Base-by-base conservation (phyloP, 2,329 filamentous ascomycete species). In the Fusarium buxicola region DNA sequence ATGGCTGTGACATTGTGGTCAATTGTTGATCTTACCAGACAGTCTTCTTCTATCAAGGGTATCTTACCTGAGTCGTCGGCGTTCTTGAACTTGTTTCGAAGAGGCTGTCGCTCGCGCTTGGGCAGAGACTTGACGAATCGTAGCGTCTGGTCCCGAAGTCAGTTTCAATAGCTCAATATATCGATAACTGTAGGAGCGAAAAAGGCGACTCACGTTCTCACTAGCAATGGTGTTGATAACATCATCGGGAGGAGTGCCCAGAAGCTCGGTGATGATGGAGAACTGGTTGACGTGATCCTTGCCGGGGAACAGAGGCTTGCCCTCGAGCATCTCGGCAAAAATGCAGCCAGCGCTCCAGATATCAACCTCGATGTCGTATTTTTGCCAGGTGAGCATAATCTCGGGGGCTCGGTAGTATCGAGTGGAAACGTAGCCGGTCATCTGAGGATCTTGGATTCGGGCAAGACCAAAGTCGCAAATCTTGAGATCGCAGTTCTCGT, bases 351-450 rank as follows among this genome's bases (percentile, higher is more conserved):
- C 94, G 76, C 95, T 98, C 95, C 95, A 99, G 75, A 99, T 97
- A 76, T 99, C 95, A 56, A 99, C 95, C 81, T 98, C 95, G 43
- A 98, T 89, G 71, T 99, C 95, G 80, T 99, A 99, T 82, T 99
- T 99, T 83, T 99, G 95, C 95, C 95, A 99, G 66, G 95, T 98
- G 75, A 99, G 92, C 95, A 99, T 99, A 76, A 99, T 99, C 80
- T 99, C 95, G 15, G 95, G 95, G 8, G 95, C 95, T 73, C 95
- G 89, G 85, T 99, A 99, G 84, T 99, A 99, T 84, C 95, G 86
- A 62, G 95, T 99, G 43, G 95, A 98, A 60, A 99, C 95, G 75
- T 99, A 99, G 70, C 95, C 95, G 36, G 95, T 99, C 95, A 99
- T 99, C 80, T 99, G 95, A 31, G 95, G 95, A 75, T 99, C 95